Evolutionary conservation across 768 basidiomycete species (phyloP).

Genomic region (Suillus subluteus): DNA sequence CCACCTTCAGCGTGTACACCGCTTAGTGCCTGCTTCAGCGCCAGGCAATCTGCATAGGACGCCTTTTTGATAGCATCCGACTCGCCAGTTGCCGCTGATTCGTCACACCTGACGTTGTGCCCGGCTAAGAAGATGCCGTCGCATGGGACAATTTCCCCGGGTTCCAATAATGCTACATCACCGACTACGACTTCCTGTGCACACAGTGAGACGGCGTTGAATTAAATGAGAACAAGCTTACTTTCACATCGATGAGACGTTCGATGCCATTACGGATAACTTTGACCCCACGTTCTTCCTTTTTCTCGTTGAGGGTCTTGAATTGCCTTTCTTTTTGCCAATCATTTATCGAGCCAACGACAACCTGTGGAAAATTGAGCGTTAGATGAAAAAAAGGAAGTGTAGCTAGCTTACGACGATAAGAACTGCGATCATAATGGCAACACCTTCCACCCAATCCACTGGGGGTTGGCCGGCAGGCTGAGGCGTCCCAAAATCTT

Average conservation of each 20-base stretch:
- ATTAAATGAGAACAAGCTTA: conserved; percentile 27
- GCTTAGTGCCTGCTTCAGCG: conserved; percentile 43
- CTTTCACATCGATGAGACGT: conserved; percentile 80
- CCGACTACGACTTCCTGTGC: conserved; percentile 89
- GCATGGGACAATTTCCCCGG: conserved; percentile 94
- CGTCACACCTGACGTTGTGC: conserved; percentile 94
- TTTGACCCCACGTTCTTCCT: conserved; percentile 91
- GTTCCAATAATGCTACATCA: conserved; percentile 89
- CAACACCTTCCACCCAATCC: conserved; percentile 96
- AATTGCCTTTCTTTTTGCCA: conserved; percentile 99
- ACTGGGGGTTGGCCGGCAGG: conserved; percentile 70
- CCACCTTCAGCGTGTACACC: conserved; percentile 23
- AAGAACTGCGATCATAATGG: conserved; percentile 74
- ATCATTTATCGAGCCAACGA: conserved; percentile 95
- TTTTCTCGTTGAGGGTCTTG: conserved; percentile 87
- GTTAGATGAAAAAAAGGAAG: neutral
- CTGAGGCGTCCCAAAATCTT: conserved; percentile 81
- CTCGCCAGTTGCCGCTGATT: conserved; percentile 96
- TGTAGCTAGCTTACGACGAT: conserved; percentile 62
- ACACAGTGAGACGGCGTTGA: neutral
- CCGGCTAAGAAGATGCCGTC: conserved; percentile 94
- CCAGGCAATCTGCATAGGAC: conserved; percentile 73
- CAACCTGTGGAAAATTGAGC: conserved; percentile 49
- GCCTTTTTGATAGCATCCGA: conserved; percentile 93
- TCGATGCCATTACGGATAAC: conserved; percentile 76